These are phyloP conservation scores for Plantago lanceolata DNA, from an alignment of 305 asterid species.

Conservation along the genomic window DNA sequence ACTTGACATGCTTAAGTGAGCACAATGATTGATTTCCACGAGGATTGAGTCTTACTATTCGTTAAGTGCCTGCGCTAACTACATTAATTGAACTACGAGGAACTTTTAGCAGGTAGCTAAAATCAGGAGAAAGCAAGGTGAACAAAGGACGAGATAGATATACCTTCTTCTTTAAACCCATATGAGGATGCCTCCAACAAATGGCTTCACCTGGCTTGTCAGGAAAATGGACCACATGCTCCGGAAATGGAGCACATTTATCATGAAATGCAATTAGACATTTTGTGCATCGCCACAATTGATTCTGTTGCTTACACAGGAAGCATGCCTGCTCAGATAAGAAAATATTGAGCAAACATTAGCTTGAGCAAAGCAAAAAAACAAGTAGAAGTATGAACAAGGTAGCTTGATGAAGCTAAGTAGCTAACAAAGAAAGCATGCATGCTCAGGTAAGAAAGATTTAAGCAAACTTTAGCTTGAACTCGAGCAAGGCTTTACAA, in stretches of 20 bases:
- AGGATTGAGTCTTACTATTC: neutral
- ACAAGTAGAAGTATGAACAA: neutral
- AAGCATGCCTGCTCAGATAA: slow-evolving; percentile 63
- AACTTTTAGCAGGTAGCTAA: no score
- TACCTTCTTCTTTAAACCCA: slow-evolving; percentile 61
- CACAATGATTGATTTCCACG: neutral
- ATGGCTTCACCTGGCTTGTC: slow-evolving; percentile 66
- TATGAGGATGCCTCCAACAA: slow-evolving; percentile 84
- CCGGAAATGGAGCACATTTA: slow-evolving; percentile 77
- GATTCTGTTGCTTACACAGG: slow-evolving; percentile 64
- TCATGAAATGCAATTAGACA: slow-evolving; percentile 75
- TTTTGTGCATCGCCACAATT: slow-evolving; percentile 66
- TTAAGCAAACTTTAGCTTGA: slow-evolving; percentile 24
- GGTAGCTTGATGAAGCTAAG: neutral
- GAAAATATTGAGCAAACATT: slow-evolving; percentile 14
- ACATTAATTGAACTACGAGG: no score
- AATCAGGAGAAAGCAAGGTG: neutral
- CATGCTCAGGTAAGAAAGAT: neutral
- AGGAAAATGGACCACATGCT: slow-evolving; percentile 52
- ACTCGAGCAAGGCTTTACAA: neutral
- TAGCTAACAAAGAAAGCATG: no score
- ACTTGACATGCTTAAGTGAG: slow-evolving; percentile 16
- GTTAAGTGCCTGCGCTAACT: no score
- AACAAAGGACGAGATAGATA: slow-evolving; percentile 38
- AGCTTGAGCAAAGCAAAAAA: neutral